Evolutionary conservation across 176 grass and related monocot species (phyloP), one percentile per base, ranked within the genome.

Genomic region (Cocos nucifera): DNA sequence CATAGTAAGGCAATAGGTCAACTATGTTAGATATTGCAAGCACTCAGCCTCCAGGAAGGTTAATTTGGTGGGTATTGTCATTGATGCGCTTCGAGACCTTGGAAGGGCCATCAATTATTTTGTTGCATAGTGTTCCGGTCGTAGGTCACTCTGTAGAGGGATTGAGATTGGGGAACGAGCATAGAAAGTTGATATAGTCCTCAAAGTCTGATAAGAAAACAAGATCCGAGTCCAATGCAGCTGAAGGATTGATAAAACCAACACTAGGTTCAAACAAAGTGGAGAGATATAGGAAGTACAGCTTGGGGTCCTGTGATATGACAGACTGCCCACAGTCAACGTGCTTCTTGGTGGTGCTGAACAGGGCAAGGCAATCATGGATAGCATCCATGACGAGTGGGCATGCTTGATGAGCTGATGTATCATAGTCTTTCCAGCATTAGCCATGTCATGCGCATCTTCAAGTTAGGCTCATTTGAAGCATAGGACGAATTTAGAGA

Each of bases 261-360:
- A 68, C 19, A 9, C 87, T 82, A 26, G 48, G 70, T 39, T 90
- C 64, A 17, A 90, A 90, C 3, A 78, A 75, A 23, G 87, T 91
- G 0, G 79, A 70, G 0, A 15, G 58, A 49, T 64, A 15, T 16
- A 77, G 4, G 20, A 56, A 69, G 49, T 72, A 64, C 25, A 74
- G 22, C 8, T 61, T 20, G 16, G 57, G 17, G 16, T 79, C 75
- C 51, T 83, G 69, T 4, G 87, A 62, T 79, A 71, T 67, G 51
- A 89, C 78, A 4, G 52, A 62, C 2, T 10, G 24, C 7, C 69
- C 69, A 3, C 6, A 8, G 2, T 12, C 15, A 60, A 81, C 70
- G 15, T 89, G 73, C 57, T 58, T 64, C 15, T 10, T 7, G 0
- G 86, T 66, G 6, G 75, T 86, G 29, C 78, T 86, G 16, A 56